Conservation (phyloP, 2,329 filamentous ascomycete genomes). For the Ceratocystis lukuohia region DNA sequence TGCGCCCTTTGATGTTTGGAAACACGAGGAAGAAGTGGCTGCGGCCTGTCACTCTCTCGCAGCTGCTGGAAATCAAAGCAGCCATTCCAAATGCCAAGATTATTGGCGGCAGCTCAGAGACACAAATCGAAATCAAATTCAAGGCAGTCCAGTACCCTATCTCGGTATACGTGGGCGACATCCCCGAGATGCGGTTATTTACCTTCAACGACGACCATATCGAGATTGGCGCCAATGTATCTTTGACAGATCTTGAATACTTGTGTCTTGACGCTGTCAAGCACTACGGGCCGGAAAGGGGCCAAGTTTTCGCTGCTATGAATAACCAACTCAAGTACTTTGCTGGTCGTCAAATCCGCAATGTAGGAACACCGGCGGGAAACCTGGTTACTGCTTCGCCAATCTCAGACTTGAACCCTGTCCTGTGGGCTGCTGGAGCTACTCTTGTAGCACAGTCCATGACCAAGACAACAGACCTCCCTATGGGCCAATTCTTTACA, state of each 20-base stretch:
- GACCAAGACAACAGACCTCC: conserved; percentile 63
- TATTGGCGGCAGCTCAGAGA: conserved; percentile 91
- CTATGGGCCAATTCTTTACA: conserved; percentile 84
- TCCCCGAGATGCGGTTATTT: conserved; percentile 75
- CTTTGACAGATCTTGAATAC: conserved; percentile 77
- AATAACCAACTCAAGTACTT: conserved; percentile 92
- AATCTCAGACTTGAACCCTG: conserved; percentile 91
- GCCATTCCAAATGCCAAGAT: conserved; percentile 78
- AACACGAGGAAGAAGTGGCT: conserved; percentile 95
- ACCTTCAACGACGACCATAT: conserved; percentile 64
- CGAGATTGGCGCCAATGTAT: conserved; percentile 88
- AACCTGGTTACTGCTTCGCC: conserved; percentile 90
- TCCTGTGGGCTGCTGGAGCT: conserved; percentile 77
- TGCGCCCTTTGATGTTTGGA: conserved; percentile 72
- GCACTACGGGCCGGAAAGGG: conserved; percentile 56
- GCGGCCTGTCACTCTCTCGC: conserved; percentile 70
- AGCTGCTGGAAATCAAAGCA: conserved; percentile 83
- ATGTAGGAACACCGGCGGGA: conserved; percentile 91
- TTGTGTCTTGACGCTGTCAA: conserved; percentile 68
- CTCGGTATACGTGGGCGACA: conserved; percentile 87
- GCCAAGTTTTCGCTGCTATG: conserved; percentile 80
- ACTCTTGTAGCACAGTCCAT: conserved; percentile 68
- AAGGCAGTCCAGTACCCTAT: conserved; percentile 83
- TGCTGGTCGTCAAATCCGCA: conserved; percentile 86
- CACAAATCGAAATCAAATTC: conserved; percentile 97